phyloP scores from a whole-genome alignment of 805 yeast genomes.

The Yarrowia sp. region DNA sequence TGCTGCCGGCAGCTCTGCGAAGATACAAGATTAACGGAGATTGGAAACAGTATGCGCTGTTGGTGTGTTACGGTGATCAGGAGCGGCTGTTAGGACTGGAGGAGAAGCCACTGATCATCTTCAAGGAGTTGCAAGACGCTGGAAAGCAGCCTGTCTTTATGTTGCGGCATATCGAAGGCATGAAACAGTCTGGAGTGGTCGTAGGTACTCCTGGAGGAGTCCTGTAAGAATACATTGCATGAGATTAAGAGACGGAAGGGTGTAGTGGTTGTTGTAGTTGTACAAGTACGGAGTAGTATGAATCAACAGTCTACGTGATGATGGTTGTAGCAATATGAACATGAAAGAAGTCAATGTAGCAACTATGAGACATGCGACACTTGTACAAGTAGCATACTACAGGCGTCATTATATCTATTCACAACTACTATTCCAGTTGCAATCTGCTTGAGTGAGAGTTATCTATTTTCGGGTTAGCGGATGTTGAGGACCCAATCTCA shows the following conservation, averaged over 20 bases:
- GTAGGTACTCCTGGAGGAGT: conserved; percentile 46
- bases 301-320: too few relatives aligned
- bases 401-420: too few relatives aligned
- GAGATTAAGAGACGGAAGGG: neutral
- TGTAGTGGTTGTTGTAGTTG: neutral
- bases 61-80: conserved; percentile 88
- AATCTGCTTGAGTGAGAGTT: too few relatives aligned
- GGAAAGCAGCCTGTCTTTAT: conserved; percentile 91
- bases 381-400: too few relatives aligned
- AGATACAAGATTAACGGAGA: conserved; percentile 81
- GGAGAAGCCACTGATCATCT: conserved; percentile 86
- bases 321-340: too few relatives aligned
- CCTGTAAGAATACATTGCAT: conserved; percentile 38
- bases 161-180: conserved; percentile 72
- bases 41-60: conserved; percentile 87
- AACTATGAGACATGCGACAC: too few relatives aligned
- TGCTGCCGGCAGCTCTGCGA: conserved; percentile 86
- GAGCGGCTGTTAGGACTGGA: conserved; percentile 82
- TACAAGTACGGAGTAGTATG: too few relatives aligned
- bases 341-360: too few relatives aligned
- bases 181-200: conserved; percentile 40
- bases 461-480: too few relatives aligned
- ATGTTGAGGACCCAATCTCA: too few relatives aligned
- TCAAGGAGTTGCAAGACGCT: conserved; percentile 81
- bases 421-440: too few relatives aligned